Base-by-base conservation (phyloP, 306 rosid species). In the Arachis stenosperma region DNA sequence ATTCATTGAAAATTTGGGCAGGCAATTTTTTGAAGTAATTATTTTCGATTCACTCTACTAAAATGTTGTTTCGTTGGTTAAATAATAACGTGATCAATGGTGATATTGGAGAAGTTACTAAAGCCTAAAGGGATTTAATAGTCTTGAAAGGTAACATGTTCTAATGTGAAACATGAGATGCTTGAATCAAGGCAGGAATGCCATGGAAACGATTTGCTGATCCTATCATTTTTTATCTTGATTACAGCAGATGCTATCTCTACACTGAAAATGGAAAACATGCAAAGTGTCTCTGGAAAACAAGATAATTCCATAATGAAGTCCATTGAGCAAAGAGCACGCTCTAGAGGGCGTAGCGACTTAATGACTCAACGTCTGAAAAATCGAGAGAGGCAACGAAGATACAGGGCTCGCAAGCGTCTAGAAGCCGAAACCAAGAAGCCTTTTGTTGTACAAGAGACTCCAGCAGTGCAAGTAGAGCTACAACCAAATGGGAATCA, bases 321-420 rank as follows among this genome's bases (percentile, higher is more conserved):
- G 62, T 73, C 84, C 41, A 70, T 36, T 72, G 84, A 87, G 70
- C 84, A 88, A 81, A 81, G 85, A 78, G 77, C 30, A 6, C 79
- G 65, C 47, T 56, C 84, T 50, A 83, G 67, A 65, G 86, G 81
- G 69, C 82, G 76, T 46, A 78, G 66, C 78, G 97, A 94, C 79
- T 65, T 87, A 51, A 14, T 76, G 82, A 79, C 86, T 62, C 89
- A 88, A 64, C 93, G 98, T 51, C 55, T 85, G 82, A 94, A 94
- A 86, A 94, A 91, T 76, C 85, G 96, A 77, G 99, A 91, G 82
- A 80, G 97, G 64, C 97, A 91, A 58, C 93, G 96, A 13, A 87
- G 98, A 75, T 94, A 91, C 44, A 88, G 99, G 78, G 99, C 96
- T 7, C 88, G 98, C 3, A 91, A 90, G 81, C 98, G 97, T 65